Evolutionary conservation across 805 yeast species (phyloP), one percentile per base, ranked within the genome.

Genomic region (Saccharomyces eubayanus): DNA sequence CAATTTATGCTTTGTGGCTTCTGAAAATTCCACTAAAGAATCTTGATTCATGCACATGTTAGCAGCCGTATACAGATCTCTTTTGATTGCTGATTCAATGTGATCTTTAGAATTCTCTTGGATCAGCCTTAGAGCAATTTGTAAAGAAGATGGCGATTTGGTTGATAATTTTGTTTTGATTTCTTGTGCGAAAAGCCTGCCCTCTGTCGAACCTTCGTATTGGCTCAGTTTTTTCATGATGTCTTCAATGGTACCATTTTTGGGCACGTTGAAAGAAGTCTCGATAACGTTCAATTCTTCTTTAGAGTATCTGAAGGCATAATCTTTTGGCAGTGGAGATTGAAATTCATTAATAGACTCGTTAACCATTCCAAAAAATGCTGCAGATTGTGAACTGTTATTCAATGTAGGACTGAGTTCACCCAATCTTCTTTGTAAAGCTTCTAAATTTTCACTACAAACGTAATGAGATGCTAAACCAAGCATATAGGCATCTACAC

Each of bases 401-500:
- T 16, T 36, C 10, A n/a, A 20, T 10, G 59, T 57, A 12, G 57
- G 51, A 66, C 79, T 81, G 56, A 89, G 73, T 62, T 79, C 83
- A 8, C 86, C 77, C 56, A 92, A 76, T 58, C 96, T 81, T 51
- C 75, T 76, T 57, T 80, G 77, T 60, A 92, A 77, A 28, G 80
- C 83, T 1, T 76, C 77, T 50, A 90, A 66, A 59, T 85, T 80
- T 55, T 77, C 80, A 31, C 85, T 75, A 16, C 89, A 84, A 29
- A 92, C 85, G 65, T 83, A 94, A 68, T 94, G 99, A 12, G 98
- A 89, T 45, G 96, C 96, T 59, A 86, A 78, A 31, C 98, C 98
- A 8, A 85, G 77, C 59, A 84, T 69, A 64, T 89, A 84, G n/a
- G 86, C 84, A 65, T 92, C 98, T 59, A 77, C 74, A 14, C 97